Conservation (phyloP, 2,329 filamentous ascomycete genomes). For the Sordariomycetes sp. region DNA sequence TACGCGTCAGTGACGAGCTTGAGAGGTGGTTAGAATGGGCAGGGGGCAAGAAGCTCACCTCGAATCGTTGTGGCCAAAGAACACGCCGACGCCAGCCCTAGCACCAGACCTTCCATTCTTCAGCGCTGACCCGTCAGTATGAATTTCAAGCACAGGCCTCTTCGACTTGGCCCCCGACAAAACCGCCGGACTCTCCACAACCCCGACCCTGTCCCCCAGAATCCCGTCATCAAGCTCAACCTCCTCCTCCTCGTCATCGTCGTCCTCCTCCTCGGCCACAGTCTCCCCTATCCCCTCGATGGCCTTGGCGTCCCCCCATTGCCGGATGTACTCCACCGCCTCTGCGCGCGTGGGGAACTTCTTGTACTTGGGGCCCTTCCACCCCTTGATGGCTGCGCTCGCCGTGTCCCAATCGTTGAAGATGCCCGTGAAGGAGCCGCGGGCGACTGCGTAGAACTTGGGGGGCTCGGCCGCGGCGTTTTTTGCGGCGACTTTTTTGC, state of each 20-base stretch:
- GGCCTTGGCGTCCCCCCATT: conserved; percentile 28
- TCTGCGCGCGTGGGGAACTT: conserved; percentile 56
- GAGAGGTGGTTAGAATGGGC: not conserved
- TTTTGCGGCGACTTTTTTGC: conserved; percentile 23
- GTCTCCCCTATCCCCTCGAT: conserved; percentile 23
- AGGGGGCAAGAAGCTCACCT: conserved; percentile 27
- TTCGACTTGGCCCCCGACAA: conserved; percentile 20
- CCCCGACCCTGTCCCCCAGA: conserved; percentile 8
- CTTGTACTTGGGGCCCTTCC: conserved; percentile 57
- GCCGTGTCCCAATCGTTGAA: conserved; percentile 56
- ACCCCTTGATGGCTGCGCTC: conserved; percentile 59
- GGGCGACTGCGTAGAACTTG: conserved; percentile 47
- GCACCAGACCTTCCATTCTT: conserved; percentile 44
- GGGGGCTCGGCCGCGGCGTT: conserved; percentile 26
- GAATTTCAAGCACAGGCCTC: conserved; percentile 31
- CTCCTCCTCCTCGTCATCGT: conserved; percentile 14
- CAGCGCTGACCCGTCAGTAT: conserved; percentile 49
- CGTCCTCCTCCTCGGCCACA: conserved; percentile 8
- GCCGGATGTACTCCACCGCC: conserved; percentile 62
- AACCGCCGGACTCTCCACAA: conserved; percentile 6
- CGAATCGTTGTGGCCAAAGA: conserved; percentile 41
- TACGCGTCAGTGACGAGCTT: not conserved
- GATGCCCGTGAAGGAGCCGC: conserved; percentile 44
- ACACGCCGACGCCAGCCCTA: conserved; percentile 49
- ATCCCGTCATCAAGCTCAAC: conserved; percentile 11